phyloP scores from a whole-genome alignment of 768 basidiomycete species.

The Lentinula lateritia region DNA sequence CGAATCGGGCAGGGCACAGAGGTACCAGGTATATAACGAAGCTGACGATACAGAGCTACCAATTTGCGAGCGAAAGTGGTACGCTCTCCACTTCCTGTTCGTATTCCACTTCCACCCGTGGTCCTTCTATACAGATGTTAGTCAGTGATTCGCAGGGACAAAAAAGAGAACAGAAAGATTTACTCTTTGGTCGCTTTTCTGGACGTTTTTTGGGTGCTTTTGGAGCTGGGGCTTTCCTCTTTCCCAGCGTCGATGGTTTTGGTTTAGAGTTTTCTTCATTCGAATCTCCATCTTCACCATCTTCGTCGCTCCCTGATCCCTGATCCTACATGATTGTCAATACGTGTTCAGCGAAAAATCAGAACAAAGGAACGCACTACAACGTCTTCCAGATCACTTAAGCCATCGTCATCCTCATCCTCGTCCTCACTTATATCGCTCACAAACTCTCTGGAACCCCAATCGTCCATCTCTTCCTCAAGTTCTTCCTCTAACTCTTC shows the following conservation, averaged over 20 bases:
- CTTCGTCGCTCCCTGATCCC: conserved; percentile 37
- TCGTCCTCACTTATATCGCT: conserved; percentile 71
- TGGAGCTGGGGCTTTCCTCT: conserved; percentile 53
- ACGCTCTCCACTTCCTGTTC: conserved; percentile 83
- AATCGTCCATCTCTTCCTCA: conserved; percentile 50
- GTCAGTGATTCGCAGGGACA: not conserved
- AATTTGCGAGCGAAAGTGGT: conserved; percentile 49
- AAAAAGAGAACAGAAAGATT: conserved; percentile 17
- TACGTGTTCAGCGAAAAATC: not conserved
- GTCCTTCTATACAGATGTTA: conserved; percentile 43
- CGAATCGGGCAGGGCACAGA: too few species aligned
- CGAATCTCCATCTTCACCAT: conserved; percentile 23
- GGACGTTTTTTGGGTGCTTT: conserved; percentile 47
- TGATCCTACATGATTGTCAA: conserved; percentile 25
- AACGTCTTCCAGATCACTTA: conserved; percentile 68
- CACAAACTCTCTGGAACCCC: conserved; percentile 67
- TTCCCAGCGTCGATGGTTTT: conserved; percentile 47
- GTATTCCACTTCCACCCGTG: conserved; percentile 93
- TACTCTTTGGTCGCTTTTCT: conserved; percentile 59
- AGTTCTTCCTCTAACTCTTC: conserved; percentile 45
- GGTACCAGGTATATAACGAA: not conserved
- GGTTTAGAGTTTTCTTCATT: conserved; percentile 26
- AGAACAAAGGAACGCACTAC: conserved; percentile 36
- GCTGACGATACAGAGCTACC: conserved; percentile 24
- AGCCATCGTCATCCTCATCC: conserved; percentile 52